Evolutionary conservation across 768 basidiomycete genomes (phyloP).

Genomic region (Phaeotremella skinneri): DNA sequence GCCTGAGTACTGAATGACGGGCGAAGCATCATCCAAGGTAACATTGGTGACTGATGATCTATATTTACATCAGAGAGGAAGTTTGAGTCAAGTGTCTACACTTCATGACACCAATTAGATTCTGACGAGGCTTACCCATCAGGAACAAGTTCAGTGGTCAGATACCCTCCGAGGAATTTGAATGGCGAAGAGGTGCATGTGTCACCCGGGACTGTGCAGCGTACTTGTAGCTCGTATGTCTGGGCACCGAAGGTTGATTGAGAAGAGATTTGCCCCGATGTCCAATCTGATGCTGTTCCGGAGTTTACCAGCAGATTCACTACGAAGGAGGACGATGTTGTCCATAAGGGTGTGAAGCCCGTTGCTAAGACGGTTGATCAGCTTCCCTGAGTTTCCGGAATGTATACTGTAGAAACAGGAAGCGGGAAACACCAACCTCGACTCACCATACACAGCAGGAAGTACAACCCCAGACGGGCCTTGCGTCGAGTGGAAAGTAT

Average conservation of each 20-base stretch:
- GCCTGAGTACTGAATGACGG: conserved; percentile 16
- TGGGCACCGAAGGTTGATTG: conserved; percentile 4
- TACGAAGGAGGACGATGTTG: conserved; percentile 2
- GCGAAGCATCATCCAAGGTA: conserved; percentile 17
- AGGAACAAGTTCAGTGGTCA: conserved; percentile 16
- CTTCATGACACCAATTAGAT: background rate
- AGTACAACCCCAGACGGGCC: conserved; percentile 10
- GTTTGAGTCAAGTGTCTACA: background rate
- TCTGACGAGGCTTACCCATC: conserved; percentile 17
- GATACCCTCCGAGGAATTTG: conserved; percentile 16
- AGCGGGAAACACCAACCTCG: background rate
- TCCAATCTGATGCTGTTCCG: background rate
- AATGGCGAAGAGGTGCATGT: conserved; percentile 8
- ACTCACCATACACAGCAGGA: conserved; percentile 16
- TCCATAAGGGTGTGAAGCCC: conserved; percentile 11
- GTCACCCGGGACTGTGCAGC: conserved; percentile 3
- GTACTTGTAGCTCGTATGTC: conserved; percentile 10
- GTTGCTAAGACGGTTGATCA: conserved; percentile 6
- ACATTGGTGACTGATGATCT: conserved; percentile 13
- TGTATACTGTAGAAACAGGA: no score
- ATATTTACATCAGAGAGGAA: background rate
- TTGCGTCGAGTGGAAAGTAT: conserved; percentile 6
- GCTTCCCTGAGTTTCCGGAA: background rate
- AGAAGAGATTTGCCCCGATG: conserved; percentile 10
- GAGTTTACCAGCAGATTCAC: conserved; percentile 4